Evolutionary conservation across 1,284 basidiomycete genomes (phyloP).

Genomic region (Cutaneotrichosporon cavernicola): DNA sequence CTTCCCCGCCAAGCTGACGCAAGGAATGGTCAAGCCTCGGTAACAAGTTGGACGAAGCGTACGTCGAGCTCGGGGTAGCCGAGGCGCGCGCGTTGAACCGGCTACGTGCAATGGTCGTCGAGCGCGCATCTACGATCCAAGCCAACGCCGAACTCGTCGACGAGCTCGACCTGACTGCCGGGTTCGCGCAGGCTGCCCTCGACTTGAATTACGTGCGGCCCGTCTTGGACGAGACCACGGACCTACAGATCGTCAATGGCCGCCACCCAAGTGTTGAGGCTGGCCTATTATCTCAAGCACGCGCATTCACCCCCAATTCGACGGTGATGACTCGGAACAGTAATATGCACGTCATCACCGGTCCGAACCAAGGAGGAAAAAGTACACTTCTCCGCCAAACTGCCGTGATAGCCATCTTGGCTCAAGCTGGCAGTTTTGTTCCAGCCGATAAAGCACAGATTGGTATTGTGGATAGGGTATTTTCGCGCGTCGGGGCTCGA

Average conservation of each 20-base stretch:
- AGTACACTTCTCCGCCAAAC: conserved; percentile 89
- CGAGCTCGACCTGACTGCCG: conserved; percentile 81
- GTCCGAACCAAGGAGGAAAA: conserved; percentile 94
- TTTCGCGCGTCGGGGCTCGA: conserved; percentile 91
- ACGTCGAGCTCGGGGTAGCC: conserved; percentile 58
- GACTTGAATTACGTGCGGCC: conserved; percentile 79
- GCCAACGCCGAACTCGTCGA: conserved; percentile 78
- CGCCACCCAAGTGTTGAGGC: conserved; percentile 92
- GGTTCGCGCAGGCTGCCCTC: conserved; percentile 76
- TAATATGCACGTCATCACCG: conserved; percentile 77
- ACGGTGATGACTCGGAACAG: conserved; percentile 63
- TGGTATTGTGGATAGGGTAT: conserved; percentile 86
- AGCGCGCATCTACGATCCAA: conserved; percentile 61
- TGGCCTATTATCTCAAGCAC: conserved; percentile 71
- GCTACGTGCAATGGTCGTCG: conserved; percentile 68
- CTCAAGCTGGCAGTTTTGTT: conserved; percentile 89
- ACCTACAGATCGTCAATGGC: conserved; percentile 70
- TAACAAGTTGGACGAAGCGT: conserved; percentile 62
- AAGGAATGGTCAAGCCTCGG: conserved; percentile 69
- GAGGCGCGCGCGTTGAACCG: conserved; percentile 71
- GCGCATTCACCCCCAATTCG: conserved; percentile 80
- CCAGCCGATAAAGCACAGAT: conserved; percentile 76
- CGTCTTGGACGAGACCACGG: conserved; percentile 61
- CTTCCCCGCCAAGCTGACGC: background rate
- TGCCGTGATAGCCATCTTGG: conserved; percentile 84